Percentiles rank a stretch among this genome's conserved stretches.
Conservation (phyloP, 1,284 basidiomycete genomes). For the Lentinula novae-zelandiae region DNA sequence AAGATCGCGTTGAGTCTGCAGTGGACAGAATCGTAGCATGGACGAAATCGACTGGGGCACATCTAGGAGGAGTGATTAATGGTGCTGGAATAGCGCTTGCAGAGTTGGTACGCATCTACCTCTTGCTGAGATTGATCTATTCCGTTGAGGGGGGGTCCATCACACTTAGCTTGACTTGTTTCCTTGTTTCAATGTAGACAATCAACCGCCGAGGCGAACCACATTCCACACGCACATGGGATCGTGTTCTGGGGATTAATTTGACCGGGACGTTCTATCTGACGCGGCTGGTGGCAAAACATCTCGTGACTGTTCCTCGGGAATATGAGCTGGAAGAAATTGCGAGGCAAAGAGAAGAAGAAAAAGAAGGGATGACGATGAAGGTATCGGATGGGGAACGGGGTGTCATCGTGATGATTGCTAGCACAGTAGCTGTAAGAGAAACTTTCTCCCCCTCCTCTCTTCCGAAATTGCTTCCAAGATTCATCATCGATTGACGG, state of each 20-base stretch:
- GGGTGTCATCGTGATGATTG: constrained; percentile 49
- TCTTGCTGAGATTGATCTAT: neutral
- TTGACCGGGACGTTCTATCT: constrained; percentile 55
- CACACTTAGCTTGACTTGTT: neutral
- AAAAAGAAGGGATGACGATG: neutral
- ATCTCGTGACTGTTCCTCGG: constrained; percentile 41
- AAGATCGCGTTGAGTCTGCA: constrained; percentile 33
- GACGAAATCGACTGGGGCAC: constrained; percentile 37
- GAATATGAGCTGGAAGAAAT: constrained; percentile 22
- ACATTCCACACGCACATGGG: constrained; percentile 45
- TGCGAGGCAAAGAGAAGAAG: neutral
- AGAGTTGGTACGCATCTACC: constrained; percentile 9
- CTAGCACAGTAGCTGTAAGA: constrained; percentile 51
- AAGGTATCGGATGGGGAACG: constrained; percentile 45
- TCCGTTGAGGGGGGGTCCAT: neutral
- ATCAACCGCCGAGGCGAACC: constrained; percentile 40
- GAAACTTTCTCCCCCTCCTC: neutral
- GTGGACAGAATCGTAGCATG: constrained; percentile 39
- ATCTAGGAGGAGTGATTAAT: constrained; percentile 44
- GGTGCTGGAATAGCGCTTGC: constrained; percentile 43
- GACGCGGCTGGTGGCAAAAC: constrained; percentile 43
- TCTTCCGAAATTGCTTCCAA: constrained; percentile 9
- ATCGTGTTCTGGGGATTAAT: constrained; percentile 46
- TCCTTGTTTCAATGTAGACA: constrained; percentile 21
- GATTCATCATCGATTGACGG: neutral